Evolutionary conservation across 371 early-diverging fungal species (phyloP), one percentile per base, ranked within the genome.

Genomic region (Mucor irregularis): DNA sequence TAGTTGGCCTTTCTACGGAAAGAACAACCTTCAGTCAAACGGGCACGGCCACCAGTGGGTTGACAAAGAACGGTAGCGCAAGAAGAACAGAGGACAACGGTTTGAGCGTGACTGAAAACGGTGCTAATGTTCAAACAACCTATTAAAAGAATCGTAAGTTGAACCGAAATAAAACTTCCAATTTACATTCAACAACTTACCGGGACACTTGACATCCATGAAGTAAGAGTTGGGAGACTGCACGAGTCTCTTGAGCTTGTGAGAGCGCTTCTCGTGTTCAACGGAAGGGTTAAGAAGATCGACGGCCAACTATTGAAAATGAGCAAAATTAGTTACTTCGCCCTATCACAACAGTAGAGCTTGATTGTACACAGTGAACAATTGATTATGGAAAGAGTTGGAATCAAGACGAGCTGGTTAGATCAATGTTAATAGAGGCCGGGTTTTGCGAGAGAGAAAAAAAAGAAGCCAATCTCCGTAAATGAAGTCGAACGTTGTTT

Each of bases 121-220:
- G 95, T 91, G 71, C 96, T 98, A 74, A 97, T 96, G 78, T 88
- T 85, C 71, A 92, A 90, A 86, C 99, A 99, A 52, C 94, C 95
- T 84, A 55, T 14, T 7, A 17, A 38, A 38, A 38, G 37, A 21
- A 2, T 25, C n/a, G 38, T 24, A 25, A 22, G 26, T 29, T 43
- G 43, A 22, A 40, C 16, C 5, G 22, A 14, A 38, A 49, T 28
- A 24, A 30, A 40, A n/a, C n/a, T n/a, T n/a, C n/a, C n/a, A n/a
- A n/a, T n/a, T n/a, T n/a, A n/a, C n/a, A n/a, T n/a, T n/a, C n/a
- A n/a, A n/a, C n/a, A 48, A 69, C 80, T 59, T 82, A 90, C 93
- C 92, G 54, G 91, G 87, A 90, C 99, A 99, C 88, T 98, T 98
- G 66, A 99, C 99, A 74, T 99, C 98, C 98, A 99, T 99, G 85